Base-by-base conservation (phyloP, 1,284 basidiomycete species). In the Puccinia triticina region DNA sequence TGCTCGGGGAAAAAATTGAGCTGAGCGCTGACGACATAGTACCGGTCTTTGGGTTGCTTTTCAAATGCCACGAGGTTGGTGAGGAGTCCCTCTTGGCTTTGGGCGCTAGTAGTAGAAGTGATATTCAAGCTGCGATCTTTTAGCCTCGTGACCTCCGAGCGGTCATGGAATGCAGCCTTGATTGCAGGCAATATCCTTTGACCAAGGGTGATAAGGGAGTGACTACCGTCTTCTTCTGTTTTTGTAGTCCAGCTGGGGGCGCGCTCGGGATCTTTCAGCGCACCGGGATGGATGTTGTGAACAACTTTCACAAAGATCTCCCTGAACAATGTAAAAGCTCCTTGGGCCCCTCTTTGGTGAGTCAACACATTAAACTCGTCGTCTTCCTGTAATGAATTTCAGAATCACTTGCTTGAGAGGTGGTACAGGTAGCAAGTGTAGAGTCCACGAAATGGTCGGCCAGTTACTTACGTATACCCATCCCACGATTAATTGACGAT, bases 241-340 rank as follows among this genome's bases (percentile, higher is more conserved):
- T 61, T 53, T 64, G 83, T 82, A 14, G 34, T 57, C 84, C 84
- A 85, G 21, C 82, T 83, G n/a, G 77, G 64, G 18, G 66, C 50
- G 32, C 73, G 53, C 43, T 82, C 71, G 40, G 73, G 40, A 26
- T 83, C 75, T 18, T 83, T 81, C 18, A 78, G 32, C 18, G 82
- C 73, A 21, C 59, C 57, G 14, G 76, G 76, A 43, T 83, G 81
- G 67, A 85, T 83, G 59, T 84, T 83, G 18, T 66, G 77, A 37
- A 83, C 74, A 12, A 73, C 72, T 73, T 85, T 84, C 43, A 84
- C 76, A 83, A 82, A 85, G 5, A 84, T 77, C 57, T 85, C 84
- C 48, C 84, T 83, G 81, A 84, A 84, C 11, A 84, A 77, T 8
- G 84, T 84, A 74, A 85, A 84, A 12, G 84, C 82, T 11, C 84